Conservation (phyloP, 2,329 filamentous ascomycete species). For the Colletotrichum australisinense region DNA sequence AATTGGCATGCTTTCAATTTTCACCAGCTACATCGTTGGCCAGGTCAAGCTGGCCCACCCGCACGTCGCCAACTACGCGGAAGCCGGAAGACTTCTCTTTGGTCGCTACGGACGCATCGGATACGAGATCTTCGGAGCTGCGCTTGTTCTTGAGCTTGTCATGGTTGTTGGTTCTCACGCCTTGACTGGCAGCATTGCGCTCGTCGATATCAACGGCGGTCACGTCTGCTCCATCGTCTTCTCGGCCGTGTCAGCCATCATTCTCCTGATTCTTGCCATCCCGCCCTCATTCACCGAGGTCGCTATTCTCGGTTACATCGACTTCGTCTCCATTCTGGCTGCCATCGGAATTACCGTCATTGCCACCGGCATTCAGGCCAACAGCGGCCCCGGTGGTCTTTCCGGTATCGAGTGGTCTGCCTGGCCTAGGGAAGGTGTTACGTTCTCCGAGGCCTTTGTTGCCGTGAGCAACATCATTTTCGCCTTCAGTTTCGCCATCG, state of each 20-base stretch:
- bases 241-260: slow-evolving; percentile 56
- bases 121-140: slow-evolving; percentile 70
- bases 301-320: slow-evolving; percentile 61
- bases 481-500: slow-evolving; percentile 70
- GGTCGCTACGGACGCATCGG: slow-evolving; percentile 61
- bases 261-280: slow-evolving; percentile 58
- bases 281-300: slow-evolving; percentile 62
- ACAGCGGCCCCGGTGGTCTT: slow-evolving; percentile 47
- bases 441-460: slow-evolving; percentile 67
- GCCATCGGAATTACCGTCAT: slow-evolving; percentile 56
- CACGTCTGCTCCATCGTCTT: slow-evolving; percentile 59
- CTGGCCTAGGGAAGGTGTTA: slow-evolving; percentile 56
- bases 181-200: slow-evolving; percentile 76
- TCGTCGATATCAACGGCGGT: slow-evolving; percentile 72
- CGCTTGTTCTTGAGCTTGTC: slow-evolving; percentile 72
- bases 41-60: slow-evolving; percentile 63
- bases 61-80: slow-evolving; percentile 74
- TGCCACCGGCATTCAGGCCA: slow-evolving; percentile 46
- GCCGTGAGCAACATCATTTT: slow-evolving; percentile 77
- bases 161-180: slow-evolving; percentile 80
- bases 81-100: slow-evolving; percentile 72
- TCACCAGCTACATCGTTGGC: slow-evolving; percentile 59
- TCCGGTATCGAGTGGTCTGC: slow-evolving; percentile 52
- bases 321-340: slow-evolving; percentile 72
- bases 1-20: slow-evolving; percentile 59